Base-by-base conservation (phyloP, 1,284 basidiomycete species). In the Trametes polyzona region DNA sequence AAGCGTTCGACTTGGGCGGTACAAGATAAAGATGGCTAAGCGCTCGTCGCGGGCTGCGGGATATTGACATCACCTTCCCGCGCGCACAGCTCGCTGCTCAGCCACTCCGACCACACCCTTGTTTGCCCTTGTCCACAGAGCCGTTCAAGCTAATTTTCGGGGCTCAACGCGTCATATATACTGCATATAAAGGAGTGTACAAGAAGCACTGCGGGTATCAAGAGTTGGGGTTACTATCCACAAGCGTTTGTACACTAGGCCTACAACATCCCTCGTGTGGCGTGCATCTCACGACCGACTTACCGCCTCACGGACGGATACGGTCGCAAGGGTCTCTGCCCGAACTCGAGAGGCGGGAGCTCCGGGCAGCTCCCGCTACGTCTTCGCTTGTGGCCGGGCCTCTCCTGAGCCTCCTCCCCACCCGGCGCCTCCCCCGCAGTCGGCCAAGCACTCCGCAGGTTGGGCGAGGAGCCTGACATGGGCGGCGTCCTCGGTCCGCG, bases 341-440 rank as follows among this genome's bases (percentile, higher is more conserved):
- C 43, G 8, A 63, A 41, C 24, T 59, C 59, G 12, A 63, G 51
- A 5, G 62, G 62, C 4, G 62, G 62, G n/a, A 63, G 49, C 52
- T 61, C 62, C 16, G 62, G 62, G 14, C 59, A 63, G 55, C 62
- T 63, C 35, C 43, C 54, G 32, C 57, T 63, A 23, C 56, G 57
- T 40, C 46, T 52, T 36, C 59, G 59, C 24, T 21, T 29, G 32
- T 58, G 57, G 1, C 46, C 32, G 12, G 23, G 24, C 19, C 21
- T 12, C 3, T 26, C 24, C n/a, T 24, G 37, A 12, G 16, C 37
- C 5, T 46, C 44, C 29, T 19, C 32, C 17, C 47, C 43, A 19
- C 16, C n/a, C 4, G 44, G 32, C 4, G 43, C 26, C 30, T n/a
- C 23, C n/a, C 33, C 42, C 10, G 37, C 24, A 2, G 37, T 24